These are phyloP conservation scores for Scytalidium sp. DNA, from an alignment of 2,329 filamentous ascomycete genomes.

Conservation along the genomic window DNA sequence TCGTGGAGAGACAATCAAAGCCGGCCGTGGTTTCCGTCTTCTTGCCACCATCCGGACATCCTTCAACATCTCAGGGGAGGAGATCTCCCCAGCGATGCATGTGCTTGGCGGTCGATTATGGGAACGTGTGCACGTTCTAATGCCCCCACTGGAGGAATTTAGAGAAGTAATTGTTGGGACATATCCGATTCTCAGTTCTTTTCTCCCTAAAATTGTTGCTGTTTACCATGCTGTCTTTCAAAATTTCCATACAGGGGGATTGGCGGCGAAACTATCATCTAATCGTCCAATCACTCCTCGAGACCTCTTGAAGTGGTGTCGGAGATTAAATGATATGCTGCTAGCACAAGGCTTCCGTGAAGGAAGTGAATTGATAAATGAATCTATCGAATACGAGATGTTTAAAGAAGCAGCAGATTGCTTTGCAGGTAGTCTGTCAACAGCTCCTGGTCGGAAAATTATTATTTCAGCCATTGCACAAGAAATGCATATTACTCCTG, in stretches of 20 bases:
- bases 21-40: conserved; percentile 81
- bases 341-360: conserved; percentile 58
- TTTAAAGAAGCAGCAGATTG: conserved; percentile 93
- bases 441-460: conserved; percentile 54
- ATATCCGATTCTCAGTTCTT: conserved; percentile 67
- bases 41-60: conserved; percentile 87
- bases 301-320: conserved; percentile 91
- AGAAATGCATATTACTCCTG: conserved; percentile 81
- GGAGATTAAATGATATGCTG: conserved; percentile 68
- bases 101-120: conserved; percentile 86
- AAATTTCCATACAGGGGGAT: conserved; percentile 37
- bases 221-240: conserved; percentile 54
- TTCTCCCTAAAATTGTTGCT: conserved; percentile 54
- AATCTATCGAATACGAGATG: conserved; percentile 73
- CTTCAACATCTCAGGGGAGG: conserved; percentile 62
- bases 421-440: conserved; percentile 79
- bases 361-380: conserved; percentile 68
- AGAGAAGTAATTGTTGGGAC: conserved; percentile 68
- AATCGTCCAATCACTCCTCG: conserved; percentile 59
- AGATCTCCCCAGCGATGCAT: conserved; percentile 61
- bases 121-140: conserved; percentile 69
- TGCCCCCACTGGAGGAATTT: conserved; percentile 68
- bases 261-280: conserved; percentile 44
- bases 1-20: conserved; percentile 80
- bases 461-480: conserved; percentile 74